Evolutionary conservation across 441 rosid species (phyloP), one percentile per base, ranked within the genome.

Genomic region (Mallotus japonicus): DNA sequence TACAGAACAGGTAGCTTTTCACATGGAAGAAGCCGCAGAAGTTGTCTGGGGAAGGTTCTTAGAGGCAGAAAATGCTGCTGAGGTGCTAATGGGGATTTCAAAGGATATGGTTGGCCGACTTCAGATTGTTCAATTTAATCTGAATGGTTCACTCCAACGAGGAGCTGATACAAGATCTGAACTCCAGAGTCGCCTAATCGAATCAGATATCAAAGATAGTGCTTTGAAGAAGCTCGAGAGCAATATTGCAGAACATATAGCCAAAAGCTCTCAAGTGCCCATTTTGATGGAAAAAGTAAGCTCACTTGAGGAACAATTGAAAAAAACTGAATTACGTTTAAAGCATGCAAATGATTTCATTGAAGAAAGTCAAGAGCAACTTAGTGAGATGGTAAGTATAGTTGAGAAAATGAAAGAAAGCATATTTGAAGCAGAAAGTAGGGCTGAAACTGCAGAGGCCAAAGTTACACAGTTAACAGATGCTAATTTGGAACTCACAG

Each of bases 21-120:
- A 87, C 80, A 92, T 95, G 95, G 98, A 95, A 83, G 99, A 92
- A 87, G 97, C 96, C 0, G 89, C 96, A 19, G 96, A 90, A 85
- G 92, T 90, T 60, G 87, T 92, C 49, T 90, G 90, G 95, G 97
- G 93, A 81, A 83, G 95, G 79, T 92, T 92, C 84, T 78, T 95
- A 10, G 99, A 92, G 83, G 97, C 99, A 1, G 98, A 92, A 50
- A 95, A 95, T 82, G 86, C 89, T 73, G 76, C 96, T 7, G 95
- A 87, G 83, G 95, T 92, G 72, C 88, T 92, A 61, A 91, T 84
- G 87, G 95, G 99, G 55, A 83, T 91, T 73, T 93, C 98, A 47
- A 92, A 89, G 81, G 98, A 90, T 57, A 65, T 91, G 79, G 78
- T 84, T 28, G 93, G 92, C 2, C 83, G 75, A 69, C 85, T 86